Evolutionary conservation across 1,284 basidiomycete genomes (phyloP), one percentile per base, ranked within the genome.

Genomic region (Dichomitus squalens): DNA sequence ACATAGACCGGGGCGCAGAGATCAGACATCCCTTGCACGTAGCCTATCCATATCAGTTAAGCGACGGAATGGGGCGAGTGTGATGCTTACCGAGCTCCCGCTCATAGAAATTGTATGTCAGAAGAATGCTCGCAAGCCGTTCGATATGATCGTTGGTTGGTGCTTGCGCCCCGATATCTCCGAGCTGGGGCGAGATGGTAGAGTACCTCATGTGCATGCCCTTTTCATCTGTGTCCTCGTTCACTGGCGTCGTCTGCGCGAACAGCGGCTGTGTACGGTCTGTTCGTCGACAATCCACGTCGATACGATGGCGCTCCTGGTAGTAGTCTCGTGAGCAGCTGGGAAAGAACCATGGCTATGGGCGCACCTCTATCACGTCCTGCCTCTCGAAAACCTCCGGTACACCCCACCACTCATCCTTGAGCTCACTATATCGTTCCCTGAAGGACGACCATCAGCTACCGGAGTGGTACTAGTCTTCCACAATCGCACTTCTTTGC

Each of bases 11-110:
- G 96, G 2, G 93, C 90, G 67, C 95, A 93, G 5, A 99, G 82
- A 72, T 99, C 97, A 1, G 93, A 96, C 97, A 99, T 99, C 31
- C 97, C 95, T 76, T 98, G 92, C 3, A 95, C 95, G 70, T 96
- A 95, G 23, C 90, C 88, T 90, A 18, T 5, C 31, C 49, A 20
- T 16, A 14, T 39, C 20, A 18, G 38, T 40, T 38, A 31, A 20
- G 18, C 27, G 12, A 9, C 27, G 14, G 21, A 21, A 38, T 34
- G 34, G 23, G 23, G 14, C 7, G 4, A 38, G 21, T 20, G 21
- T 25, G 34, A 31, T 16, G 14, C 86, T 67, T 66, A 93, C 94
- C 95, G 43, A 96, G 80, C 21, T 94, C 88, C 67, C 88, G 93
- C 70, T 95, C 88, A 65, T 92, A 93, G 67, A 94, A 91, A 65